Evolutionary conservation across 305 asterid genomes (phyloP).

Genomic region (Salvia sclarea): DNA sequence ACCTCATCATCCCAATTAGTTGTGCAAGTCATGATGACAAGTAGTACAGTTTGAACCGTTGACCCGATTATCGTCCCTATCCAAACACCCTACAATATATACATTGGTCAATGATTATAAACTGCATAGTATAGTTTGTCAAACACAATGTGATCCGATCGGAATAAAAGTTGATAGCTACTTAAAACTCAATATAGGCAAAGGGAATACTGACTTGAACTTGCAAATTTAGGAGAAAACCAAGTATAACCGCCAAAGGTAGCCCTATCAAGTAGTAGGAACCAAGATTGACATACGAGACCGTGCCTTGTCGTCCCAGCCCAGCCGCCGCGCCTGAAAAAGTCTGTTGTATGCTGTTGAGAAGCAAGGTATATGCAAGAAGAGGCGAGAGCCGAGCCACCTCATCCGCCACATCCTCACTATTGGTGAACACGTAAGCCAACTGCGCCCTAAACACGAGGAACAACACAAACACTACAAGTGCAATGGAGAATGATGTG

Average conservation of each 20-base stretch:
- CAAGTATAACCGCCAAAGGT: constrained; percentile 59
- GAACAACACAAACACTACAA: constrained; percentile 42
- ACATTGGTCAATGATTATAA: too few relatives aligned
- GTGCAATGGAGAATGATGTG: constrained; percentile 41
- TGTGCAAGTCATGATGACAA: too few relatives aligned
- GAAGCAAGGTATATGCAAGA: constrained; percentile 49
- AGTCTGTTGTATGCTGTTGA: constrained; percentile 49
- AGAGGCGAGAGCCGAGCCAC: constrained; percentile 50
- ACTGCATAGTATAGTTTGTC: too few relatives aligned
- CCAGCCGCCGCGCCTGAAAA: constrained; percentile 68
- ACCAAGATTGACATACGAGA: constrained; percentile 64
- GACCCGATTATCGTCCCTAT: too few relatives aligned
- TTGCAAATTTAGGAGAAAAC: constrained; percentile 50
- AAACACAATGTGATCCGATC: too few relatives aligned
- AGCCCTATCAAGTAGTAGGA: constrained; percentile 65
- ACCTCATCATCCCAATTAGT: too few relatives aligned
- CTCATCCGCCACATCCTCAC: constrained; percentile 33
- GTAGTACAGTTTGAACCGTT: too few relatives aligned
- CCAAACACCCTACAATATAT: too few relatives aligned
- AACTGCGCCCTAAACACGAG: constrained; percentile 40
- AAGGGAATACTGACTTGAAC: constrained; percentile 56
- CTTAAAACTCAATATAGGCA: too few relatives aligned
- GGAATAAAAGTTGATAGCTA: too few relatives aligned
- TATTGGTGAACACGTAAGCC: constrained; percentile 44
- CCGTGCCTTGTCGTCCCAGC: constrained; percentile 59